Percentiles rank a stretch among this genome's conserved stretches.
phyloP scores from a whole-genome alignment of 805 yeast genomes.

The Kodamaea fukazawae region DNA sequence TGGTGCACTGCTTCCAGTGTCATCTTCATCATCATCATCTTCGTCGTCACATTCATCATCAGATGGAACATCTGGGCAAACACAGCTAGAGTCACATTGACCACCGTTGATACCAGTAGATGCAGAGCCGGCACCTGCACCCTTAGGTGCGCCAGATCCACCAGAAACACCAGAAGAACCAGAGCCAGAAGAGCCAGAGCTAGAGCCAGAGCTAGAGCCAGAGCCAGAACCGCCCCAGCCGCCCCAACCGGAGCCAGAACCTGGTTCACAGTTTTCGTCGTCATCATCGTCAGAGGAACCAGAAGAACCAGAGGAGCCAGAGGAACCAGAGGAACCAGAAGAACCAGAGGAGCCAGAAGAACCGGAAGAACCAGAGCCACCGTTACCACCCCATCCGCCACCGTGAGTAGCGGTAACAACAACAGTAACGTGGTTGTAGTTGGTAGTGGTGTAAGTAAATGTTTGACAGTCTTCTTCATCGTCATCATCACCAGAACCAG shows the following conservation, averaged over 20 bases:
- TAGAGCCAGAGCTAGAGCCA: slow-evolving; percentile 9
- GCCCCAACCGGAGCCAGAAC: slow-evolving; percentile 6
- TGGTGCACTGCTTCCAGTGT: background rate
- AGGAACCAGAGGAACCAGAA: slow-evolving; percentile 5
- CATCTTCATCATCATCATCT: slow-evolving; percentile 15
- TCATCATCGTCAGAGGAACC: slow-evolving; percentile 7
- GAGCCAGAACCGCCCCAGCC: slow-evolving; percentile 9
- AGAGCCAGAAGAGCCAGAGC: slow-evolving; percentile 13
- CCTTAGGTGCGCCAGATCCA: slow-evolving; percentile 9
- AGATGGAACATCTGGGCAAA: slow-evolving; percentile 11
- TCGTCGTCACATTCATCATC: slow-evolving; percentile 14
- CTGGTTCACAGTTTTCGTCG: slow-evolving; percentile 7
- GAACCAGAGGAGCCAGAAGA: slow-evolving; percentile 2
- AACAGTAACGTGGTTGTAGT: slow-evolving; percentile 7
- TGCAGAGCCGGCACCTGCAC: slow-evolving; percentile 12
- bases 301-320: slow-evolving; percentile 2
- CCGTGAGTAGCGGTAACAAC: slow-evolving; percentile 7
- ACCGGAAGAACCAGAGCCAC: slow-evolving; percentile 2
- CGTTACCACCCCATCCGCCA: background rate
- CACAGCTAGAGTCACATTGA: slow-evolving; percentile 13
- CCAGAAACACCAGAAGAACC: slow-evolving; percentile 9
- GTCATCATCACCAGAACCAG: slow-evolving; percentile 10
- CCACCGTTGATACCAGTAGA: slow-evolving; percentile 3
- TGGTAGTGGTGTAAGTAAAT: slow-evolving; percentile 13
- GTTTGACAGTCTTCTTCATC: slow-evolving; percentile 8